phyloP scores from a whole-genome alignment of 2,329 filamentous ascomycete genomes.

The Aspergillus calidoustus region DNA sequence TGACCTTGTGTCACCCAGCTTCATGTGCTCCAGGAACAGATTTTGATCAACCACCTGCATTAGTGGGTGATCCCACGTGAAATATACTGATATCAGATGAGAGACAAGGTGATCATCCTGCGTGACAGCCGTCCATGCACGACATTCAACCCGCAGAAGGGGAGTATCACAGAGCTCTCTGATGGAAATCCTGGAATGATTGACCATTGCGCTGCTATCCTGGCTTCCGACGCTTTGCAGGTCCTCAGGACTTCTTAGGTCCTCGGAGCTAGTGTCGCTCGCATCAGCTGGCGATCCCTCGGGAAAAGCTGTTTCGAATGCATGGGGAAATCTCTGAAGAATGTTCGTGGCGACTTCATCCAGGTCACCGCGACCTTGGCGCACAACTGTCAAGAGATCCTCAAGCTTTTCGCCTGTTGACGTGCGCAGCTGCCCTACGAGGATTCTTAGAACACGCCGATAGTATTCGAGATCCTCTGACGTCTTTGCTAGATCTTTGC shows the following conservation, averaged over 20 bases:
- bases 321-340: background rate
- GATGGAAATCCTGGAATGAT: slow-evolving; percentile 34
- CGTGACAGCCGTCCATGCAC: slow-evolving; percentile 77
- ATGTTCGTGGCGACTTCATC: slow-evolving; percentile 30
- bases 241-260: slow-evolving; percentile 20
- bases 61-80: slow-evolving; percentile 91
- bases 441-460: slow-evolving; percentile 35
- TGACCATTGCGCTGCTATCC: slow-evolving; percentile 17
- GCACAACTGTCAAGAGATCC: slow-evolving; percentile 35
- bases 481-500: slow-evolving; percentile 39
- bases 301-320: background rate
- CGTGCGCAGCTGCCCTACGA: slow-evolving; percentile 36
- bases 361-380: slow-evolving; percentile 29
- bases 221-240: slow-evolving; percentile 1
- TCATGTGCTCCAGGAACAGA: slow-evolving; percentile 65
- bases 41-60: slow-evolving; percentile 80
- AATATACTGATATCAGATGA: slow-evolving; percentile 89
- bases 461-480: slow-evolving; percentile 41
- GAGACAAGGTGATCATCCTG: slow-evolving; percentile 74
- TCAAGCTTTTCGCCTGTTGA: slow-evolving; percentile 30
- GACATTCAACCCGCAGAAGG: slow-evolving; percentile 38
- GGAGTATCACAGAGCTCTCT: slow-evolving; percentile 42
- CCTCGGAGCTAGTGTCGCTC: slow-evolving; percentile 25
- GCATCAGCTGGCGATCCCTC: slow-evolving; percentile 21
- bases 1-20: slow-evolving; percentile 49